Base-by-base conservation (phyloP, 2,329 filamentous ascomycete genomes). In the Tetracladium maxilliforme region DNA sequence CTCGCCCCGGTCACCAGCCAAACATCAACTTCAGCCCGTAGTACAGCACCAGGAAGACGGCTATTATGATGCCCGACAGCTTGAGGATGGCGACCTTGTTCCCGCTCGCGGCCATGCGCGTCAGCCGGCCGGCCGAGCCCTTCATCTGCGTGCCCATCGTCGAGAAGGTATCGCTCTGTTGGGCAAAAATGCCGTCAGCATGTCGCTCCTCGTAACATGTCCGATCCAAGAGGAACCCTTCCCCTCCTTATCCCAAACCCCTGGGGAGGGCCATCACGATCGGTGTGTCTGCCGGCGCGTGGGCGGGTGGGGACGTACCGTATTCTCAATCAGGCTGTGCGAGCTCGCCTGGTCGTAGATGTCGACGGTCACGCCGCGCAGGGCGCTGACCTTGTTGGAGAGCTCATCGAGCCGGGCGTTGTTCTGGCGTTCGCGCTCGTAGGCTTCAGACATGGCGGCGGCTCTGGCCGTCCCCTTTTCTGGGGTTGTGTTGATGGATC, bases 331-430 rank as follows among this genome's bases (percentile, higher is more conserved):
- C 34, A 92, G 70, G 37, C 79, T 71, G 42, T 95, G 87, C 40
- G 81, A 71, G 30, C 83, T 72, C 24, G 90, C 90, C 48, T 90
- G 84, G 56, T 95, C 86, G 64, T 95, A 94, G 44, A 98, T 98
- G 58, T 98, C 84, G 36, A 95, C 72, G 21, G 90, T 98, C 25
- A 98, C 83, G 51, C 80, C 81, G 44, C 87, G 83, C 34, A 98
- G 69, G 26, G 84, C 83, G 11, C 81, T 81, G 28, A 95, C 86
- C 58, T 98, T 98, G 37, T 72, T 68, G 10, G 80, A 79, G 19
- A 98, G 77, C 48, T 92, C 84, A 43, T 87, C 76, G 29, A 98
- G 79, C 40, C 87, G 84, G 38, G 81, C 74, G 56, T 95, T 92
- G 60, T 98, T 98, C 55, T 98, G 90, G 47, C 70, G 66, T 56